Base-by-base conservation (phyloP, 2,329 filamentous ascomycete genomes). In the Graphilbum fragrans region DNA sequence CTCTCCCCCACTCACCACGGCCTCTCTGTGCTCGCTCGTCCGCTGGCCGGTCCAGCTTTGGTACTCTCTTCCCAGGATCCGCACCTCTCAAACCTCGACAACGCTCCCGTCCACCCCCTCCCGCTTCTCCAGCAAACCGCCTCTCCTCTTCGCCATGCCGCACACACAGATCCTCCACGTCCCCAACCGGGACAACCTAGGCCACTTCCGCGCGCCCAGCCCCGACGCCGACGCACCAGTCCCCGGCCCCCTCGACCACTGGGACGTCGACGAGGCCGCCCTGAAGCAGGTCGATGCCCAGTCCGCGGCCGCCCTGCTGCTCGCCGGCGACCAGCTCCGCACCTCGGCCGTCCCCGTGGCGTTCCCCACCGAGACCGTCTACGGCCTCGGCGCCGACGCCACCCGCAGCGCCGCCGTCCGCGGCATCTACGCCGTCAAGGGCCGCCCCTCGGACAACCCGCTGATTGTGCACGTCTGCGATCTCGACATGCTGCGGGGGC, bases 281-380 rank as follows among this genome's bases (percentile, higher is more conserved):
- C 47, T 51, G 16, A 44, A 50, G 29, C 1, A 52, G 56, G 7
- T 50, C 58, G 7, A n/a, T n/a, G 47, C 51, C 19, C 25, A 29
- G 25, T 14, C 52, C 7, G 45, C 67, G 32, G 52, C 50, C 2
- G 56, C 61, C 21, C 67, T 94, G 31, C 62, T 66, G 44, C 64
- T 77, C 42, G 86, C 86, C 1, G 86, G 84, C 3, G 56, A 69
- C 12, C 70, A 79, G 48, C 66, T 94, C 29, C 72, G 67, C 39
- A 67, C 68, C 17, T 78, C 72, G 39, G 72, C 85, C 55, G 72
- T 72, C 4, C 92, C 92, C 5, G 86, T 98, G 37, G 92, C 86
- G 1, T 98, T 98, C 57, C 92, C 92, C 1, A 98, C 92, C 0
- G 92, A 98, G 63, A 98, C 92, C 0, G 92, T 98, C 1, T 98